Base-by-base conservation (phyloP, 495 filamentous ascomycete species). In the Lentithecium fluviatile region DNA sequence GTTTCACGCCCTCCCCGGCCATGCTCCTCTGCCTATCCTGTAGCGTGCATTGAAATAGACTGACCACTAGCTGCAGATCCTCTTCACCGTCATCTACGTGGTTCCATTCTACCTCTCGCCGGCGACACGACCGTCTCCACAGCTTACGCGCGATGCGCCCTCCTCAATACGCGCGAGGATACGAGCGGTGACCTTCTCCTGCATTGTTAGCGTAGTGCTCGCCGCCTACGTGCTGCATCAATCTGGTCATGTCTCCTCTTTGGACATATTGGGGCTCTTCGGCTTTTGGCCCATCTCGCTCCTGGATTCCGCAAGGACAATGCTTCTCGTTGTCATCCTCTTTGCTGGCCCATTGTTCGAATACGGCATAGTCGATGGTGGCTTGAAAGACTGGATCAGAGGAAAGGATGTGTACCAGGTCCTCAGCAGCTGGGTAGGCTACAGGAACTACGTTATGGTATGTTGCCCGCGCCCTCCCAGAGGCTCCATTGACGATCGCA, bases 131-230 rank as follows among this genome's bases (percentile, higher is more conserved):
- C 91, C 92, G 2, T 91, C 90, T 0, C 81, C 83, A n/a, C 83
- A 80, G 51, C 82, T 96, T 19, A 88, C 88, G 52, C 86, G 94
- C 56, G 93, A 97, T 82, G 84, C 88, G 20, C 91, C 94, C 19
- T 88, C 86, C 8, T 92, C 95, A 19, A 96, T 98, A 74, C 88
- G 87, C 50, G 87, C 89, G 60, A 85, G 94, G 65, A 88, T 95
- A 69, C 80, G 87, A 52, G 84, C 84, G 43, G 94, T 96, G 67
- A 85, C 81, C 2, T 54, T 86, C 47, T 87, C 89, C 13, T 90
- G 87, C 70, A 61, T 85, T 58, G 52, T 83, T 50, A 83, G 83
- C 73, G 80, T 83, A 17, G 23, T 78, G 17, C 69, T 80, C 32
- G 89, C 91, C 2, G 70, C 85, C 62, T 78, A 82, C 73, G 70